Evolutionary conservation across 2,329 filamentous ascomycete species (phyloP).

Genomic region (Triangularia verruculosa): DNA sequence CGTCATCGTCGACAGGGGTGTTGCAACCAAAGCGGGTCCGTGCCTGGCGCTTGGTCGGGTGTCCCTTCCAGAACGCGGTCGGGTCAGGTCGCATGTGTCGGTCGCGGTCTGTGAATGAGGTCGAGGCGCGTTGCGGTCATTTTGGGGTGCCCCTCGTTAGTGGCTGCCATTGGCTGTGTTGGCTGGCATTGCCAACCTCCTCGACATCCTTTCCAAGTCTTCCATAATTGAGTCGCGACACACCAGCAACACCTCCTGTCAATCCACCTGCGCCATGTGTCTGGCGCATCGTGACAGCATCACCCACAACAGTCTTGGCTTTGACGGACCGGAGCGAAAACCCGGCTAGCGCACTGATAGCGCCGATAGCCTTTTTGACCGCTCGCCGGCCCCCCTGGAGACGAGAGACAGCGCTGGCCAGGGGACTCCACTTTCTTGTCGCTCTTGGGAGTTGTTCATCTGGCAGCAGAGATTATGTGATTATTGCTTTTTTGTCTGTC

Average conservation of each 20-base stretch:
- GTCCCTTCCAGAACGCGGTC: background rate
- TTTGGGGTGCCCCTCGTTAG: no score
- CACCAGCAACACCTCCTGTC: background rate
- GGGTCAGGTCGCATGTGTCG: background rate
- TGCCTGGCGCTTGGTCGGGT: background rate
- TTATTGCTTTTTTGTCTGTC: background rate
- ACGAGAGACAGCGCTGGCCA: background rate
- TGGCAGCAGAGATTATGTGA: conserved; percentile 22
- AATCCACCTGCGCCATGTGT: background rate
- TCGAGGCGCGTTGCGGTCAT: background rate
- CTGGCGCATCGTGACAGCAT: background rate
- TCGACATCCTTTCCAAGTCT: background rate
- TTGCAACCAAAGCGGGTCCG: background rate
- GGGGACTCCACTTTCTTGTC: background rate
- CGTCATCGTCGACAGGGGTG: background rate
- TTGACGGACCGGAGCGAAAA: conserved; percentile 6
- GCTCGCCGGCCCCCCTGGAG: conserved; percentile 2
- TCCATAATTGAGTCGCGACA: no score
- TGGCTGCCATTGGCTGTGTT: background rate
- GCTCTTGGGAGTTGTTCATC: background rate
- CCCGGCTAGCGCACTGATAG: conserved; percentile 9
- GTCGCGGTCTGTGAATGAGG: background rate
- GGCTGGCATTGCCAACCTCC: background rate
- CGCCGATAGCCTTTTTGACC: conserved; percentile 3
- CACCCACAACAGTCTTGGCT: conserved; percentile 1